These are phyloP conservation scores for Filobasidium wieringae DNA, from an alignment of 768 basidiomycete genomes.

Conservation along the genomic window DNA sequence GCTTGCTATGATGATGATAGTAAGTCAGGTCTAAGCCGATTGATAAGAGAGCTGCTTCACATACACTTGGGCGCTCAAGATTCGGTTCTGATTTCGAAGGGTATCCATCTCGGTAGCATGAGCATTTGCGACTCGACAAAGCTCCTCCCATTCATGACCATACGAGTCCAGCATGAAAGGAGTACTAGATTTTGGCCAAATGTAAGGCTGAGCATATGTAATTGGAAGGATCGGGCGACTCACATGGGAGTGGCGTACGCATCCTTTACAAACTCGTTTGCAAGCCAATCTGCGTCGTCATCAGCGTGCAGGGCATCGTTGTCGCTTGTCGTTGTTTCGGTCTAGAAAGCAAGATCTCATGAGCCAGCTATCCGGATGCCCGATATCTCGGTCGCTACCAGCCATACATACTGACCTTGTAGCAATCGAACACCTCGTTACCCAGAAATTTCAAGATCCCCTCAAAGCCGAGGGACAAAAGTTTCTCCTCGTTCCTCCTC, in stretches of 20 bases:
- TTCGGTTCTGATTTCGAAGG: slow-evolving; percentile 66
- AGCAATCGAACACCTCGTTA: slow-evolving; percentile 65
- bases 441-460: slow-evolving; percentile 77
- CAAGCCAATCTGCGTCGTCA: slow-evolving; percentile 45
- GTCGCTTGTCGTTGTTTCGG: not conserved
- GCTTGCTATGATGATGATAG: slow-evolving; percentile 48
- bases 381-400: not conserved
- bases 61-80: slow-evolving; percentile 65
- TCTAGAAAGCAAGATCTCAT: not conserved
- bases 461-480: slow-evolving; percentile 79
- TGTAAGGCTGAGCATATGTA: not conserved
- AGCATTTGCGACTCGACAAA: slow-evolving; percentile 62
- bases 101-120: slow-evolving; percentile 74
- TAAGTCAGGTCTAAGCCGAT: slow-evolving; percentile 7
- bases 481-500: slow-evolving; percentile 68
- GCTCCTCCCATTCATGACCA: slow-evolving; percentile 75
- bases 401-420: slow-evolving; percentile 42
- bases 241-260: slow-evolving; percentile 66
- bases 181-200: slow-evolving; percentile 45
- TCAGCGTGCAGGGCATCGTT: slow-evolving; percentile 24
- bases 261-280: slow-evolving; percentile 76
- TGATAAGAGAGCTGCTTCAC: slow-evolving; percentile 29
- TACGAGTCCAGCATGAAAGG: slow-evolving; percentile 92
- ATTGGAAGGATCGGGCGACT: not conserved
- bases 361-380: not conserved